Percentiles rank a stretch among this genome's conserved stretches.
These are phyloP conservation scores for Candida hungchunana DNA, from an alignment of 805 yeast genomes.

Conservation along the genomic window DNA sequence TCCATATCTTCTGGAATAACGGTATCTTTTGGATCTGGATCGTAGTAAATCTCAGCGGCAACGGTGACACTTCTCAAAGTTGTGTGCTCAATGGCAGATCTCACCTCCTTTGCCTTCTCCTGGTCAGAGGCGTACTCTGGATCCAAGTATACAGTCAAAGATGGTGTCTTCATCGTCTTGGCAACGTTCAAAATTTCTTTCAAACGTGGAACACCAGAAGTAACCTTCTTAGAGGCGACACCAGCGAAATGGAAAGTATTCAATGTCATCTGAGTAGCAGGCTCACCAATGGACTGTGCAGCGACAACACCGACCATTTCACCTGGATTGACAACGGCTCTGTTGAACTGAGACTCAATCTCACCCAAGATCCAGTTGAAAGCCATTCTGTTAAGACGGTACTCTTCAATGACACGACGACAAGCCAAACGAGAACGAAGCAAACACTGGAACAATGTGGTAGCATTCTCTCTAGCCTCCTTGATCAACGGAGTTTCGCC, in stretches of 20 bases:
- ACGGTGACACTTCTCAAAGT: conserved; percentile 91
- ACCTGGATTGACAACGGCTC: conserved; percentile 91
- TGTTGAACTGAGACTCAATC: conserved; percentile 88
- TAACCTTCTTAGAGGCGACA: conserved; percentile 93
- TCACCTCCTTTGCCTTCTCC: conserved; percentile 90
- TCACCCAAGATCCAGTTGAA: conserved; percentile 97
- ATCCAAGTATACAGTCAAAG: conserved; percentile 87
- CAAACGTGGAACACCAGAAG: conserved; percentile 95
- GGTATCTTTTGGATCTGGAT: conserved; percentile 97
- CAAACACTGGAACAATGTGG: conserved; percentile 83
- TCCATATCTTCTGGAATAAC: conserved; percentile 95
- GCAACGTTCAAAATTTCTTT: conserved; percentile 98
- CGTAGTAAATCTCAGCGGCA: conserved; percentile 96
- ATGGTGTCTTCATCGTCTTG: conserved; percentile 99
- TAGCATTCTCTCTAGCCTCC: conserved; percentile 93
- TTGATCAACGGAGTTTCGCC: conserved; percentile 68
- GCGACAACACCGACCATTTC: conserved; percentile 98
- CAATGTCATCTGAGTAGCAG: conserved; percentile 96
- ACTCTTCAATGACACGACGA: conserved; percentile 90
- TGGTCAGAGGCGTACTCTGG: conserved; percentile 80
- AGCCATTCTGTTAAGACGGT: conserved; percentile 74
- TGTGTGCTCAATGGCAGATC: conserved; percentile 96
- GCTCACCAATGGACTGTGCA: conserved; percentile 97
- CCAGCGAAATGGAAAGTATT: conserved; percentile 98
- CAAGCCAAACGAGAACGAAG: conserved; percentile 89